phyloP scores from a whole-genome alignment of 2,329 filamentous ascomycete genomes.

The Colletotrichum sp. region DNA sequence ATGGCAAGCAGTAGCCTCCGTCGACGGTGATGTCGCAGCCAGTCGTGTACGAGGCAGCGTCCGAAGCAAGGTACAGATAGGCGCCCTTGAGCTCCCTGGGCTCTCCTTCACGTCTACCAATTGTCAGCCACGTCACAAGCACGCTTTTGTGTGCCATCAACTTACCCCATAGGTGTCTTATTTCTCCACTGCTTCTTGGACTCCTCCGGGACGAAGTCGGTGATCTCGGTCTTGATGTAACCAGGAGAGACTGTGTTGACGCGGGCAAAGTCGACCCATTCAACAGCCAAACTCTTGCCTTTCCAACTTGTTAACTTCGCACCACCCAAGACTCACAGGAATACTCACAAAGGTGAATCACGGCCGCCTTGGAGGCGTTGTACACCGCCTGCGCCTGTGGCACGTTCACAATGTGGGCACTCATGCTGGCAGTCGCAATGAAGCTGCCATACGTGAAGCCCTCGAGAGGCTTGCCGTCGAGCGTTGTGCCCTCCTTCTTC shows the following conservation, averaged over 20 bases:
- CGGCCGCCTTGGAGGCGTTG: conserved; percentile 74
- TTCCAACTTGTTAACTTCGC: not conserved
- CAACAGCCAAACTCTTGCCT: conserved; percentile 75
- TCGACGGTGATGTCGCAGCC: conserved; percentile 77
- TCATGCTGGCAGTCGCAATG: conserved; percentile 81
- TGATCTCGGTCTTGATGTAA: conserved; percentile 78
- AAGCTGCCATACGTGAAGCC: conserved; percentile 71
- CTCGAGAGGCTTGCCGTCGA: conserved; percentile 65
- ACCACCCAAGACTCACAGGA: not conserved
- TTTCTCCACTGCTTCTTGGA: conserved; percentile 76
- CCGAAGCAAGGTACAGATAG: conserved; percentile 81
- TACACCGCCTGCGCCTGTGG: conserved; percentile 78
- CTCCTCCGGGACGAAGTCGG: conserved; percentile 66
- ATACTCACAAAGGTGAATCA: conserved; percentile 59
- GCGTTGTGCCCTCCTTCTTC: conserved; percentile 68
- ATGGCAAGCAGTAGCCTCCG: conserved; percentile 70
- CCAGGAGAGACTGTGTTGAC: conserved; percentile 77
- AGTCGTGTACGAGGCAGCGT: conserved; percentile 84
- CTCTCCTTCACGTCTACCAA: conserved; percentile 67
- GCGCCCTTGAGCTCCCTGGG: conserved; percentile 81
- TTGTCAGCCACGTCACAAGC: conserved; percentile 15
- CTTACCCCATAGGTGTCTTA: conserved; percentile 78
- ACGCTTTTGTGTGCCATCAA: conserved; percentile 13
- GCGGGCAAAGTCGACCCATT: conserved; percentile 78
- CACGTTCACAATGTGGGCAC: conserved; percentile 77